These are phyloP conservation scores for Suillus ampliporus DNA, from an alignment of 768 basidiomycete species.

Conservation along the genomic window DNA sequence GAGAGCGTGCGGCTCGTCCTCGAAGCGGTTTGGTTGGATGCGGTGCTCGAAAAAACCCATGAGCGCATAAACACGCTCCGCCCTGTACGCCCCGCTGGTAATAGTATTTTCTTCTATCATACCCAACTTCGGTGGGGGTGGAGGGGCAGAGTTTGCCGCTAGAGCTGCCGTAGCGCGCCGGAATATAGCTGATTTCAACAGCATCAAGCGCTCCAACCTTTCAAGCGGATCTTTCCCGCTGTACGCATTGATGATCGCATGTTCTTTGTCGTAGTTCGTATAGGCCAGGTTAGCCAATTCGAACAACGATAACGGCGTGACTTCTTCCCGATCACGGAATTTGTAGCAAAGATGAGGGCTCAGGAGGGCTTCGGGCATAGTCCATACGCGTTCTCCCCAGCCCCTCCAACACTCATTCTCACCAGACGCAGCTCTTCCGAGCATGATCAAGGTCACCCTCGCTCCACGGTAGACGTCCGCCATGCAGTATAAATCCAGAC, in stretches of 20 bases:
- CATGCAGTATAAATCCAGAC: conserved; percentile 23
- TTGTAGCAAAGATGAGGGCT: conserved; percentile 10
- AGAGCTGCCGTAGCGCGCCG: conserved; percentile 15
- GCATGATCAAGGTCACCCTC: conserved; percentile 18
- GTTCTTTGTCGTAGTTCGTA: conserved; percentile 11
- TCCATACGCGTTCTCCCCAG: conserved; percentile 24
- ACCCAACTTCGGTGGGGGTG: background rate
- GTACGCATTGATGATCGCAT: conserved; percentile 18
- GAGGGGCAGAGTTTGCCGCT: background rate
- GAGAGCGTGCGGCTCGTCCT: conserved; percentile 20
- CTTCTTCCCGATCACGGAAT: conserved; percentile 8
- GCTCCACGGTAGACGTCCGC: conserved; percentile 22
- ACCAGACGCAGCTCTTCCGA: conserved; percentile 10
- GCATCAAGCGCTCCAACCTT: conserved; percentile 20
- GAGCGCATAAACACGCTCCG: conserved; percentile 24
- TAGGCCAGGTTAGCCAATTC: conserved; percentile 23
- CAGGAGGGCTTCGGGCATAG: conserved; percentile 10
- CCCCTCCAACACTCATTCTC: conserved; percentile 18
- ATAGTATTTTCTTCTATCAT: background rate
- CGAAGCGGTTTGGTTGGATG: conserved; percentile 17
- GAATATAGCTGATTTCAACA: conserved; percentile 24
- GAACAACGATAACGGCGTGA: background rate
- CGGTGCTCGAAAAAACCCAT: conserved; percentile 30
- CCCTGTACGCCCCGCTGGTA: conserved; percentile 14
- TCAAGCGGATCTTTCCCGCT: conserved; percentile 12